Evolutionary conservation across 2,329 filamentous ascomycete genomes (phyloP).

Genomic region (Diplodia scrobiculata): DNA sequence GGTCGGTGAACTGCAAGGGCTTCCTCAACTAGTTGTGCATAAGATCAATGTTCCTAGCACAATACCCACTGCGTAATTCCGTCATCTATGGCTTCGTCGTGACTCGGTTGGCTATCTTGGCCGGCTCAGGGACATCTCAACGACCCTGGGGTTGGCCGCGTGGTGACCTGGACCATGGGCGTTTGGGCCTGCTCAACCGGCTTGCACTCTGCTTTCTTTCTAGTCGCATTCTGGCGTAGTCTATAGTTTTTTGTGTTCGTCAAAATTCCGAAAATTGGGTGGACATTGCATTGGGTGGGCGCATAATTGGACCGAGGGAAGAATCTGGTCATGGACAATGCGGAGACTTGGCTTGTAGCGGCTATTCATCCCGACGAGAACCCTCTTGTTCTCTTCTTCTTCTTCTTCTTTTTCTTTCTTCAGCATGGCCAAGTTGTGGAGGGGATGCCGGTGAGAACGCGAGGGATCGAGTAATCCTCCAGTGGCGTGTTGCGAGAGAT

Average conservation of each 20-base stretch:
- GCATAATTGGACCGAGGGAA: constrained; percentile 21
- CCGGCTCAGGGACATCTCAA: constrained; percentile 1
- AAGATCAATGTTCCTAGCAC: neutral
- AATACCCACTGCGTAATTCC: neutral
- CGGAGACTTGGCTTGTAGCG: constrained; percentile 16
- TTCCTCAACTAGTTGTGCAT: constrained; percentile 81
- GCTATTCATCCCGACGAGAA: constrained; percentile 1
- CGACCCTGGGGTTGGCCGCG: neutral
- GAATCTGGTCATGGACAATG: constrained; percentile 24
- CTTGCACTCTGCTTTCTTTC: constrained; percentile 10
- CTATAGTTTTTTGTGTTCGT: constrained; percentile 15
- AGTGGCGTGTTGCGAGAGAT: neutral
- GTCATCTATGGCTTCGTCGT: neutral
- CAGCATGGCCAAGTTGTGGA: constrained; percentile 14
- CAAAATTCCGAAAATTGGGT: constrained; percentile 26
- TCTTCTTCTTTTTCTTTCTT: neutral
- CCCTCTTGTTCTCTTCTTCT: neutral
- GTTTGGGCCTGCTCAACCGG: constrained; percentile 8
- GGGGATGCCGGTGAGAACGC: neutral
- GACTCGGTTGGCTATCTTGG: neutral
- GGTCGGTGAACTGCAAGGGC: constrained; percentile 93
- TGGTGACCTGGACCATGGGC: constrained; percentile 8
- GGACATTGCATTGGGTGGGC: constrained; percentile 28
- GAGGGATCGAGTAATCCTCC: neutral
- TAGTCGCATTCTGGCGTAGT: constrained; percentile 10